These are phyloP conservation scores for Beauveria asiatica DNA, from an alignment of 2,329 filamentous ascomycete species.

Conservation along the genomic window DNA sequence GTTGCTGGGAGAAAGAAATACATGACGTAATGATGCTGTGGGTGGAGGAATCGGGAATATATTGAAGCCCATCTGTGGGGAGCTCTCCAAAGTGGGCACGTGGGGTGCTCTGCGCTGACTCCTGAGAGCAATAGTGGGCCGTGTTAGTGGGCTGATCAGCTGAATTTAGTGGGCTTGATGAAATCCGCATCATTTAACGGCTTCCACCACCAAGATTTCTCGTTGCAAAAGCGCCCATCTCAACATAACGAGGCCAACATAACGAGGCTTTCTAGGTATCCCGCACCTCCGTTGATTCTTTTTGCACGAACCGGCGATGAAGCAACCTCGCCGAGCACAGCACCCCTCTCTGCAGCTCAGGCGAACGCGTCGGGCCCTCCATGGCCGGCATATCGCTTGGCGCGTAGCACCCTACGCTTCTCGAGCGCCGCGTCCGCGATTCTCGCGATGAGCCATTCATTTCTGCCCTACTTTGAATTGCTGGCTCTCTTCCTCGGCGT, in stretches of 20 bases:
- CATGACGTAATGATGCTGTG: constrained; percentile 3
- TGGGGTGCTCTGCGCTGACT: not conserved
- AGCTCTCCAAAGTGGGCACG: not conserved
- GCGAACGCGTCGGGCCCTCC: too few species aligned
- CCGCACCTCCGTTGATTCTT: too few species aligned
- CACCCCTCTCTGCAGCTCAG: too few species aligned
- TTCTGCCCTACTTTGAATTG: not conserved
- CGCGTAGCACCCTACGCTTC: not conserved
- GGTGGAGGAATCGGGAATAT: not conserved
- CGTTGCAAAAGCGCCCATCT: too few species aligned
- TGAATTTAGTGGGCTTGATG: not conserved
- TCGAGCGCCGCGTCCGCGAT: too few species aligned
- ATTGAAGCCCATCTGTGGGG: not conserved
- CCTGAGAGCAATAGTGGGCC: too few species aligned
- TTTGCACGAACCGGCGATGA: too few species aligned
- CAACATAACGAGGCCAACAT: too few species aligned
- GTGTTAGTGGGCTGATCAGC: not conserved
- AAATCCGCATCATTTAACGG: too few species aligned
- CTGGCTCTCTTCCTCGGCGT: not conserved
- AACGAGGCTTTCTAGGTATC: too few species aligned
- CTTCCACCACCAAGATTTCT: too few species aligned
- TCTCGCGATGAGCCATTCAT: not conserved
- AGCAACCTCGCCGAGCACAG: too few species aligned
- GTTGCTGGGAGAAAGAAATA: not conserved
- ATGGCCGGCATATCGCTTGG: not conserved